A percentile compares a stretch with the other conserved stretches of the same genome.
Conservation (phyloP, 2,329 filamentous ascomycete genomes). For the Plenodomus biglobosus region DNA sequence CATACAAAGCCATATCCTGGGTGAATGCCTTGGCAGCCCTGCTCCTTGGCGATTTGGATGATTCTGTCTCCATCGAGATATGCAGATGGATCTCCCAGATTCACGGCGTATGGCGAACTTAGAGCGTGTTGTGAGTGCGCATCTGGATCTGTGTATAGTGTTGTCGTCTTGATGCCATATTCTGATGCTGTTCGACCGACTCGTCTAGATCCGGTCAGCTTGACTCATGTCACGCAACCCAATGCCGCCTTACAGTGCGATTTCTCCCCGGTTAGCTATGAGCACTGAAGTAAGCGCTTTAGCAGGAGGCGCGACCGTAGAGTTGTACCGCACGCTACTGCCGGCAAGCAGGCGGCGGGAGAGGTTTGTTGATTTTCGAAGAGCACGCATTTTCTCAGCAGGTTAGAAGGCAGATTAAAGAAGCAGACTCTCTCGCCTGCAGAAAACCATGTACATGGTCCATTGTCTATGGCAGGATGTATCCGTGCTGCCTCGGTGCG, state of each 20-base stretch:
- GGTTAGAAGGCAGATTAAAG: not conserved
- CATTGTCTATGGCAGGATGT: constrained; percentile 14
- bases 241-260: constrained; percentile 64
- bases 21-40: constrained; percentile 88
- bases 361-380: constrained; percentile 36
- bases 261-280: constrained; percentile 96
- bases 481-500: constrained; percentile 27
- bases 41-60: constrained; percentile 80
- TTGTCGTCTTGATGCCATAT: constrained; percentile 90
- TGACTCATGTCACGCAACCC: not conserved
- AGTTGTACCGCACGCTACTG: constrained; percentile 37
- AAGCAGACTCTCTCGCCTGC: not conserved
- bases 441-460: constrained; percentile 10
- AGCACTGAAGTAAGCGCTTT: constrained; percentile 72
- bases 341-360: constrained; percentile 39
- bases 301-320: constrained; percentile 27
- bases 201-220: constrained; percentile 53
- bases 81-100: constrained; percentile 77
- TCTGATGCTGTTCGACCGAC: constrained; percentile 85
- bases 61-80: constrained; percentile 95
- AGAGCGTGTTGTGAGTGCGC: constrained; percentile 83
- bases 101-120: constrained; percentile 79
- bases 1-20: constrained; percentile 86
- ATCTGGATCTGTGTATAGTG: constrained; percentile 92
- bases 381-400: constrained; percentile 41